Evolutionary conservation across 169 alveolate species (phyloP), one percentile per base, ranked within the genome.

Genomic region (Plasmodium cynomolgi): DNA sequence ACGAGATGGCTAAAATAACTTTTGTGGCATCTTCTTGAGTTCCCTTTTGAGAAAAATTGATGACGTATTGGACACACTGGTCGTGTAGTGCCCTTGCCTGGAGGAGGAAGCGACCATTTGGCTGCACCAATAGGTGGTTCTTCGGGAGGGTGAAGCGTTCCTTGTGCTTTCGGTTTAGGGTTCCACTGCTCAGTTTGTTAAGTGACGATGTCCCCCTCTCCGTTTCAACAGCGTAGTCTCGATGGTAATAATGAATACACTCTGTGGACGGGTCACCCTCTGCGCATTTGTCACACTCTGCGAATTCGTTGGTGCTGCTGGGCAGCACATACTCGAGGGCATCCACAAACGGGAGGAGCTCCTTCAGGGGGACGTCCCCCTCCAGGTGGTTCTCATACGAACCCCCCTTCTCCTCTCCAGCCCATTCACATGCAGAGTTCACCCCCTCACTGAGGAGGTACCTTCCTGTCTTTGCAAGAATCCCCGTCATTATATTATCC

Each of bases 341-440:
- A 75, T 85, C 93, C 13, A 39, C 62, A 85, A 75, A 85, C 15
- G 80, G 39, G 33, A 85, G 41, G 39, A 75, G 72, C 47, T 20
- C 75, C 47, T 44, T 72, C n/a, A 26, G 8, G 11, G 20, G n/a
- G 4, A 15, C n/a, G 9, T 62, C 75, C 75, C 13, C 17, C 26
- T 84, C 20, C n/a, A n/a, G 54, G 37, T 17, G 13, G 34, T 44
- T 29, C 17, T 17, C 7, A 17, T 5, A 23, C 17, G 29, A 17
- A 26, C 7, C 11, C 4, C 13, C 75, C 47, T 15, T 47, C 56
- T 17, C 3, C 33, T 15, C 73, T 83, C 0, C 39, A 50, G 0
- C 23, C 20, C 7, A 20, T 50, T 44, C 41, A 23, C 26, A 23
- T 15, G 62, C 5, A 20, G 62, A 29, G 33, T 31, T 44, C 11